Evolutionary conservation across 805 yeast genomes (phyloP).

Genomic region (Jamesozyma jinghongensis): DNA sequence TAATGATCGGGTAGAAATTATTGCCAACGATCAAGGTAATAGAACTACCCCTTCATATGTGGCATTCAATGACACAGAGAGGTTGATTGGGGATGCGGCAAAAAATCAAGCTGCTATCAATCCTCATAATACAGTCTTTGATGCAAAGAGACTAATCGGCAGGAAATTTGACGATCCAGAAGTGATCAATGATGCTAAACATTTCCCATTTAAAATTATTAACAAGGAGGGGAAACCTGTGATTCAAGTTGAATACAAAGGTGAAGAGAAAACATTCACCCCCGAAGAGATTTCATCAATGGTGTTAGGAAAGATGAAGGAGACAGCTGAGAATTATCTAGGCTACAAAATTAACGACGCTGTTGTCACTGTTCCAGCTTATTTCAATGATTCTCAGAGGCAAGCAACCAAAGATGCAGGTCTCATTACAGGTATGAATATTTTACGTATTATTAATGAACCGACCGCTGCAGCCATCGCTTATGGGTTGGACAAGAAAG

Average conservation of each 20-base stretch:
- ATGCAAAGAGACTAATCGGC: conserved; percentile 88
- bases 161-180: conserved; percentile 71
- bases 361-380: conserved; percentile 88
- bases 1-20: conserved; percentile 84
- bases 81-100: conserved; percentile 83
- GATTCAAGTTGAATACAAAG: conserved; percentile 70
- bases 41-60: conserved; percentile 94
- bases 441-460: conserved; percentile 82
- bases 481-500: conserved; percentile 75
- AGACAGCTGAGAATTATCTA: conserved; percentile 77
- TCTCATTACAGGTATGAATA: conserved; percentile 84
- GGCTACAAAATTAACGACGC: conserved; percentile 77
- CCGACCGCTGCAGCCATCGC: conserved; percentile 97
- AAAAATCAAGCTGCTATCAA: conserved; percentile 94
- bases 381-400: conserved; percentile 89
- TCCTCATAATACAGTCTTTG: conserved; percentile 82
- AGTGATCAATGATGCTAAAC: conserved; percentile 70
- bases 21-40: conserved; percentile 96
- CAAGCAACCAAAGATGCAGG: conserved; percentile 96
- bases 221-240: conserved; percentile 67
- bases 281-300: conserved; percentile 93
- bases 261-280: conserved; percentile 75
- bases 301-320: conserved; percentile 83
- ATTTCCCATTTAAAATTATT: conserved; percentile 73
- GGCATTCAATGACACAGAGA: conserved; percentile 73